phyloP scores from a whole-genome alignment of 148 eudicot genomes.

The Camellia sinensis region DNA sequence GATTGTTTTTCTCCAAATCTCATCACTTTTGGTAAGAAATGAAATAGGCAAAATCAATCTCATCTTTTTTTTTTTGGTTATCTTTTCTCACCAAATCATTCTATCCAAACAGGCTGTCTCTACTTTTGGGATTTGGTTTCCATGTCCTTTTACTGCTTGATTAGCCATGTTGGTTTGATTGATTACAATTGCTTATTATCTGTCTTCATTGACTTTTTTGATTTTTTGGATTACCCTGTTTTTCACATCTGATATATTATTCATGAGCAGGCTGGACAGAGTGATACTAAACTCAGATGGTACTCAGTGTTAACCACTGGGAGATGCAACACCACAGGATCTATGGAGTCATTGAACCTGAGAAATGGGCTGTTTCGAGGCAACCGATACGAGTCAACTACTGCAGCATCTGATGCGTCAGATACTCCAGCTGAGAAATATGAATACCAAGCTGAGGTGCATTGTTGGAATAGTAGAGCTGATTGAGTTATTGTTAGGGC shows the following conservation, averaged over 20 bases:
- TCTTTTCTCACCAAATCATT: too few species aligned
- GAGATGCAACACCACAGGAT: constrained; percentile 24
- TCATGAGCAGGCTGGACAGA: constrained; percentile 32
- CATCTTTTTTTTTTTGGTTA: too few species aligned
- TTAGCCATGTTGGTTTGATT: too few species aligned
- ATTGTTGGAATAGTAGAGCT: not conserved
- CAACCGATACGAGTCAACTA: constrained; percentile 61
- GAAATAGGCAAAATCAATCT: too few species aligned
- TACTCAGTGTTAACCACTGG: constrained; percentile 40
- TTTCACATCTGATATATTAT: not conserved
- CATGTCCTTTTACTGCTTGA: not conserved
- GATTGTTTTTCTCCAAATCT: too few species aligned
- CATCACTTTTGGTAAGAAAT: not conserved
- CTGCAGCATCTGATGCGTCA: constrained; percentile 71
- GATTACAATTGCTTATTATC: not conserved
- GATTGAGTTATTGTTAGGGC: not conserved
- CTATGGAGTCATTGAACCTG: constrained; percentile 24
- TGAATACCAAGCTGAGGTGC: constrained; percentile 98
- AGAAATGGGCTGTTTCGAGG: constrained; percentile 33
- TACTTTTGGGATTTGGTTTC: too few species aligned
- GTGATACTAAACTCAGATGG: constrained; percentile 34
- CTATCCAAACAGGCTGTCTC: too few species aligned
- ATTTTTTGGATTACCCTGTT: not conserved
- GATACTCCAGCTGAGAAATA: constrained; percentile 64
- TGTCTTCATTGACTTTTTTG: not conserved